Conservation (phyloP, 2,329 filamentous ascomycete genomes). For the Xylariaceae sp. region DNA sequence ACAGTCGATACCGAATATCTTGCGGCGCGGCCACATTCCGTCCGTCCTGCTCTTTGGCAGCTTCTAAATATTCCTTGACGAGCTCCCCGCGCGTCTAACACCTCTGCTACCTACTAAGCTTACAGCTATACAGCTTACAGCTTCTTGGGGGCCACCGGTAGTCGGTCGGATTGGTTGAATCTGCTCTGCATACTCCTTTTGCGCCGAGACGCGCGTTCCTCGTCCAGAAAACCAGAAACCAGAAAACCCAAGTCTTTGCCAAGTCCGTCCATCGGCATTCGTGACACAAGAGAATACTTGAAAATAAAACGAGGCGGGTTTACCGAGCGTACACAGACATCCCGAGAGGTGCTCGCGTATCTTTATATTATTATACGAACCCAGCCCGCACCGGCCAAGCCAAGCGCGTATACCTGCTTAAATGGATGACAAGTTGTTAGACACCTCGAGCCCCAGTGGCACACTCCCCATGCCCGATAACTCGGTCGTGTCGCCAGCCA, state of each 20-base stretch:
- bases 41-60: slow-evolving; percentile 25
- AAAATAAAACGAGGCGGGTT: slow-evolving; percentile 22
- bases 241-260: not conserved
- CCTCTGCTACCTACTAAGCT: too few relatives aligned
- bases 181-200: slow-evolving; percentile 13
- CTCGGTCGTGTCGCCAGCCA: slow-evolving; percentile 4
- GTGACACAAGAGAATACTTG: slow-evolving; percentile 6
- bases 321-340: slow-evolving; percentile 16
- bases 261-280: slow-evolving; percentile 19
- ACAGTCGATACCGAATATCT: slow-evolving; percentile 17
- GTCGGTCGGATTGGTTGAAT: slow-evolving; percentile 12
- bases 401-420: slow-evolving; percentile 7
- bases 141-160: slow-evolving; percentile 7
- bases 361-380: slow-evolving; percentile 7
- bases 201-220: slow-evolving; percentile 27
- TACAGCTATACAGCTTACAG: slow-evolving; percentile 4
- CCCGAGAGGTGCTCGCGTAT: slow-evolving; percentile 11
- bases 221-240: slow-evolving; percentile 10
- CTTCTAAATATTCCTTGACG: slow-evolving; percentile 22
- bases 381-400: slow-evolving; percentile 20
- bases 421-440: slow-evolving; percentile 16
- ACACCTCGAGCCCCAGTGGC: slow-evolving; percentile 16
- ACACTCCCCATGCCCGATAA: slow-evolving; percentile 21
- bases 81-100: slow-evolving; percentile 25
- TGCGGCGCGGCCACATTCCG: slow-evolving; percentile 22